Percentiles rank a stretch among this genome's conserved stretches.
These are phyloP conservation scores for Colletotrichum zoysiae DNA, from an alignment of 2,329 filamentous ascomycete species.

Conservation along the genomic window DNA sequence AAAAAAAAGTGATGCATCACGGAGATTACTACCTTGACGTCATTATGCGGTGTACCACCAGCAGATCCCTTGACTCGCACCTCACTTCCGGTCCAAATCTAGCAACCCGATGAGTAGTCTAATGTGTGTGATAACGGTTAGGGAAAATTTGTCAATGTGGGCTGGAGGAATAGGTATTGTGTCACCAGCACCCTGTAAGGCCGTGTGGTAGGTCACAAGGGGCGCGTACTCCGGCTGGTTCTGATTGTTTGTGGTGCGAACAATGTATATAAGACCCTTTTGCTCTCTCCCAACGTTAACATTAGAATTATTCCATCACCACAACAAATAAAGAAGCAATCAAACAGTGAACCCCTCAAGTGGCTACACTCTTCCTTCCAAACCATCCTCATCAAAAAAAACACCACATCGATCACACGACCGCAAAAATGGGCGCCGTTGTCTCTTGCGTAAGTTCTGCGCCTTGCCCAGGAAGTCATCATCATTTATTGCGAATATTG, in stretches of 20 bases:
- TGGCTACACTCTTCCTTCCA: background rate
- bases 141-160: conserved; percentile 16
- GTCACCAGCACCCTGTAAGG: conserved; percentile 35
- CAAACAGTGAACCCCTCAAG: background rate
- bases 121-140: conserved; percentile 18
- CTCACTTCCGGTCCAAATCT: conserved; percentile 14
- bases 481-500: conserved; percentile 25
- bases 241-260: background rate
- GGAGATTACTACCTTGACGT: conserved; percentile 38
- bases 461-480: conserved; percentile 39
- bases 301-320: background rate
- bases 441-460: conserved; percentile 79
- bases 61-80: conserved; percentile 32
- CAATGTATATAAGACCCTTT: conserved; percentile 30
- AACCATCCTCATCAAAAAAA: conserved; percentile 28
- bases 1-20: conserved; percentile 28
- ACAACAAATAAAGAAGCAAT: conserved; percentile 7
- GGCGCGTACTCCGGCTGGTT: conserved; percentile 15
- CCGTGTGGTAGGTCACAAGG: conserved; percentile 19
- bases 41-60: conserved; percentile 35
- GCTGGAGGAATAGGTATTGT: conserved; percentile 20
- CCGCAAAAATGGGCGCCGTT: conserved; percentile 80
- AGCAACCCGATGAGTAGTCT: conserved; percentile 2
- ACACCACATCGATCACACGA: conserved; percentile 45
- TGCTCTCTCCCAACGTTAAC: background rate